Evolutionary conservation across 331 rosid genomes (phyloP).

Genomic region (Phaseolus coccineus): DNA sequence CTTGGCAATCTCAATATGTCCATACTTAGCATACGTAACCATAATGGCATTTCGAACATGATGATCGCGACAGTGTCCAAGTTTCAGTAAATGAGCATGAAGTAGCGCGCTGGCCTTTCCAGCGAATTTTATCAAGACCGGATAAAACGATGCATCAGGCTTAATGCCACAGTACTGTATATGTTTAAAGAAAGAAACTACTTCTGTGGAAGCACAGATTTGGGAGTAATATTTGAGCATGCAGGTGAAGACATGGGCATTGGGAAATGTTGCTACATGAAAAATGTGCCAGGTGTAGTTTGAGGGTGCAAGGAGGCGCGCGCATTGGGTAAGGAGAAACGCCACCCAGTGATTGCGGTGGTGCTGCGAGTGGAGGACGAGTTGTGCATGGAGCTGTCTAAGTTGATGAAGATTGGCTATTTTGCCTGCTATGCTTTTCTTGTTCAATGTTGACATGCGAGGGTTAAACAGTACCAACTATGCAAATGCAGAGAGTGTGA

Average conservation of each 20-base stretch:
- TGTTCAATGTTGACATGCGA: slow-evolving; percentile 46
- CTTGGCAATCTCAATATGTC: slow-evolving; percentile 55
- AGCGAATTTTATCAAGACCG: slow-evolving; percentile 57
- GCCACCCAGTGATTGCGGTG: slow-evolving; percentile 57
- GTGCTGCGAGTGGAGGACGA: slow-evolving; percentile 56
- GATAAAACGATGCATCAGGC: slow-evolving; percentile 54
- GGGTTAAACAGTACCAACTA: background rate
- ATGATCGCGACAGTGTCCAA: slow-evolving; percentile 55
- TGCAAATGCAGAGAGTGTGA: background rate
- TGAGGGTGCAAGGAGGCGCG: slow-evolving; percentile 61
- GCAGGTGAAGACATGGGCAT: slow-evolving; percentile 53
- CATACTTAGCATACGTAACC: slow-evolving; percentile 49
- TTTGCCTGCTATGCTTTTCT: slow-evolving; percentile 34
- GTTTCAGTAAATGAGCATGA: slow-evolving; percentile 60
- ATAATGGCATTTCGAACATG: slow-evolving; percentile 61
- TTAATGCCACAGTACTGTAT: slow-evolving; percentile 46
- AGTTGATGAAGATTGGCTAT: slow-evolving; percentile 44
- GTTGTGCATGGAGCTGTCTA: slow-evolving; percentile 64
- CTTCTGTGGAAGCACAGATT: slow-evolving; percentile 40
- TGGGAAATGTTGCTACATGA: slow-evolving; percentile 45
- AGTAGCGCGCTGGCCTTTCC: slow-evolving; percentile 55
- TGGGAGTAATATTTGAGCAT: slow-evolving; percentile 66
- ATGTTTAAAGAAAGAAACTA: slow-evolving; percentile 51
- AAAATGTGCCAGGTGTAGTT: slow-evolving; percentile 60
- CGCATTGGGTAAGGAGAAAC: slow-evolving; percentile 60